Percentiles rank a stretch among this genome's conserved stretches.
phyloP scores from a whole-genome alignment of 1,139 yeast species.

The Pneumocystis carinii region DNA sequence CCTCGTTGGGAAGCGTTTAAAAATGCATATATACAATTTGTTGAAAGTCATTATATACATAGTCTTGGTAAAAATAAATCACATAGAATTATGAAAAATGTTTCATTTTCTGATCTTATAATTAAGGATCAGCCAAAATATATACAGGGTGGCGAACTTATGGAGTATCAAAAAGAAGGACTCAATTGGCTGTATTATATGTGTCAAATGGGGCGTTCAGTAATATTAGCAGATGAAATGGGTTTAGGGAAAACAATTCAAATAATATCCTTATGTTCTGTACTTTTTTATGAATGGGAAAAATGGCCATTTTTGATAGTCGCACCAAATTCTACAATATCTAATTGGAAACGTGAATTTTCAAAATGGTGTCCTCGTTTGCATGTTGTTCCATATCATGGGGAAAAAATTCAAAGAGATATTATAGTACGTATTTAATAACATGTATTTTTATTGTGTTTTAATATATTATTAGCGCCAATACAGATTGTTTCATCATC shows the following conservation, averaged over 20 bases:
- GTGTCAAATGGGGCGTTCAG: constrained; percentile 29
- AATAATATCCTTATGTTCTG: constrained; percentile 44
- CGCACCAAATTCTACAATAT: constrained; percentile 69
- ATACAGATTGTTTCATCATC: neutral
- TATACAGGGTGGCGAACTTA: constrained; percentile 9
- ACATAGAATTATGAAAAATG: neutral
- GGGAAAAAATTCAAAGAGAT: constrained; percentile 53
- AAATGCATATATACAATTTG: constrained; percentile 13
- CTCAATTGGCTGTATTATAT: constrained; percentile 16
- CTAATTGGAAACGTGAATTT: constrained; percentile 75
- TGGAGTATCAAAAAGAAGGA: constrained; percentile 16
- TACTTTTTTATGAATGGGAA: constrained; percentile 12
- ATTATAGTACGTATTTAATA: constrained; percentile 29
- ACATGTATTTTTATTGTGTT: neutral
- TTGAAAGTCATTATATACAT: constrained; percentile 12
- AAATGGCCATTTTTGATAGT: constrained; percentile 50
- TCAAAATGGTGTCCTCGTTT: constrained; percentile 77
- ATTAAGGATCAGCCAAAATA: constrained; percentile 10
- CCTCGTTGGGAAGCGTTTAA: constrained; percentile 11
- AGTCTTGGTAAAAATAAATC: constrained; percentile 2
- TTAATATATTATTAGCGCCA: neutral
- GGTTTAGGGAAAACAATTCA: constrained; percentile 93
- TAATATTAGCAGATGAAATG: constrained; percentile 96
- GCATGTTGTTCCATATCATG: constrained; percentile 40
- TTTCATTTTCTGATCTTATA: constrained; percentile 8